Base-by-base conservation (phyloP, 345 rosid species). In the Salix suchowensis region DNA sequence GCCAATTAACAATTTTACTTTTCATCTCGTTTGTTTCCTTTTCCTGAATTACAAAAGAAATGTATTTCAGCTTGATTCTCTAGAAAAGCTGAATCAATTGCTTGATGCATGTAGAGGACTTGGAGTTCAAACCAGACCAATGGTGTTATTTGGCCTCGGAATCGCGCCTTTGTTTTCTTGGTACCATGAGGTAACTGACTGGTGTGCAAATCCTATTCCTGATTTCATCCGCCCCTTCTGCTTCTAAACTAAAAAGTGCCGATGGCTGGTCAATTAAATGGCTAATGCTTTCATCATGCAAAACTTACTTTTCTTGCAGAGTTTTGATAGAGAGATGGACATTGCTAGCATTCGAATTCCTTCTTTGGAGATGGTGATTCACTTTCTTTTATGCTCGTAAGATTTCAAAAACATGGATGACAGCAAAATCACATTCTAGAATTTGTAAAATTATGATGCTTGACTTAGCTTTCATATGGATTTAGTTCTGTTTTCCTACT, bases 81-180 rank as follows among this genome's bases (percentile, higher is more conserved):
- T 88, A 76, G 89, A 87, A 76, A 90, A 90, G 89, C 87, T 90
- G 85, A 81, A 86, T 77, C 81, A 77, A 73, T 84, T 90, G 82
- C 89, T 88, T 72, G 87, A 87, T 80, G 89, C 89, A 14, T 88
- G 92, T 84, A 73, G 67, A 85, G 54, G 32, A 71, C 84, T 90
- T 52, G 91, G 91, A 70, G 88, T 90, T 67, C 88, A 84, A 82
- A 86, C 86, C 30, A 73, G 77, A 76, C 91, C 92, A 4, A n/a
- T 74, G 62, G 78, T 26, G 40, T 67, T 85, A 19, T 79, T 81
- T 74, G 84, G 84, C 58, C 65, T 90, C 78, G 92, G 94, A 54
- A 87, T 90, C 80, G 72, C 87, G 80, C 94, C 92, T 65, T 67
- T 88, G 62, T 86, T 79, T 82, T 90, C 92, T 74, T 88, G 92